These are phyloP conservation scores for Calonectria pteridis DNA, from an alignment of 2,329 filamentous ascomycete genomes.

Conservation along the genomic window DNA sequence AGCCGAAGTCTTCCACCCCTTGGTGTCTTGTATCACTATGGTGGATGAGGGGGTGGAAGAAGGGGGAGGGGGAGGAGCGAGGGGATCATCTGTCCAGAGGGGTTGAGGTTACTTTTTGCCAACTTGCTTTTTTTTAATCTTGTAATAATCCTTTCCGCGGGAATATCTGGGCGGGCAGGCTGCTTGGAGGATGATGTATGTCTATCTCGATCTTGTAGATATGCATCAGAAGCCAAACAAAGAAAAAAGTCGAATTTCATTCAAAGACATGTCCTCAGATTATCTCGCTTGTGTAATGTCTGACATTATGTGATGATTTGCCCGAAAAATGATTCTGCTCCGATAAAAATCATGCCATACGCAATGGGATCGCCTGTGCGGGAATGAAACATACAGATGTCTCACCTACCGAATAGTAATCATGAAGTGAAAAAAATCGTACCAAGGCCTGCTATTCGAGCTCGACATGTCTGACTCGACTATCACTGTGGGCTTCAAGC, in stretches of 20 bases:
- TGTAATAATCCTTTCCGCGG: constrained; percentile 18
- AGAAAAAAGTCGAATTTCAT: constrained; percentile 36
- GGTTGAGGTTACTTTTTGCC: constrained; percentile 24
- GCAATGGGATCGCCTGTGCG: constrained; percentile 9
- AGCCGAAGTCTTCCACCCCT: neutral
- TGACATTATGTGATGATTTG: constrained; percentile 15
- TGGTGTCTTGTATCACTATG: neutral
- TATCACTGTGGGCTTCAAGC: constrained; percentile 12
- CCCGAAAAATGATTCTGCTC: constrained; percentile 4
- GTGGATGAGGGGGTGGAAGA: neutral
- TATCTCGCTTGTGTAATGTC: constrained; percentile 12
- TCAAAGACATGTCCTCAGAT: constrained; percentile 22
- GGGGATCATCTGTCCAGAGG: neutral
- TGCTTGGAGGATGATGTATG: constrained; percentile 32
- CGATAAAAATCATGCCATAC: constrained; percentile 4
- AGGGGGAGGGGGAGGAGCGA: neutral
- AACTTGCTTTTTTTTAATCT: constrained; percentile 20
- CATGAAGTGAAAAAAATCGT: neutral
- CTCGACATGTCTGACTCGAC: constrained; percentile 13
- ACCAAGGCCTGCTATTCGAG: constrained; percentile 6
- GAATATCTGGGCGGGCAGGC: constrained; percentile 32
- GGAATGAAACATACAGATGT: constrained; percentile 10
- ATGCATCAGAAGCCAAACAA: constrained; percentile 35
- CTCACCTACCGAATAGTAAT: constrained; percentile 8
- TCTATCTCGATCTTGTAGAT: constrained; percentile 41